These are phyloP conservation scores for Angomonas ambiguus DNA, from an alignment of 208 protist genomes.

Conservation along the genomic window DNA sequence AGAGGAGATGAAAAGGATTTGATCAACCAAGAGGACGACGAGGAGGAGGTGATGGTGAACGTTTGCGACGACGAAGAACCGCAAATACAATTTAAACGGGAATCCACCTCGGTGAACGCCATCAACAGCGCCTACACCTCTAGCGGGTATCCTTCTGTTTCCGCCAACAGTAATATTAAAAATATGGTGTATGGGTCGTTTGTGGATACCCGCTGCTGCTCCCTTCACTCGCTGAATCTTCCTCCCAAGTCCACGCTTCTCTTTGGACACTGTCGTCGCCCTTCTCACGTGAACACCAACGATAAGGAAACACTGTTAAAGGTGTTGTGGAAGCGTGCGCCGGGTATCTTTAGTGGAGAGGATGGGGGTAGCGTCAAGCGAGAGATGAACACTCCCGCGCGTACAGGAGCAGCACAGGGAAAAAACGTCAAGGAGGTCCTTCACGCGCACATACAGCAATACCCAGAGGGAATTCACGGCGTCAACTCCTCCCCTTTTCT, in stretches of 20 bases:
- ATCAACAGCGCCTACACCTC: conserved; percentile 74
- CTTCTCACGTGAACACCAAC: not conserved
- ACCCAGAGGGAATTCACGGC: conserved; percentile 65
- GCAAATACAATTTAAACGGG: conserved; percentile 33
- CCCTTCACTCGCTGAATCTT: conserved; percentile 52
- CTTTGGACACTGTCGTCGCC: conserved; percentile 17
- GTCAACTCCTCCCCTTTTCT: conserved; percentile 52
- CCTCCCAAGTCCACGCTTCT: conserved; percentile 63
- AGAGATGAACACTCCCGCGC: not conserved
- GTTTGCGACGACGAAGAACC: conserved; percentile 21
- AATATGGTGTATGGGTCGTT: conserved; percentile 62
- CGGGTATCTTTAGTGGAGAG: not conserved
- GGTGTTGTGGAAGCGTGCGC: conserved; percentile 17
- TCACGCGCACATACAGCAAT: conserved; percentile 37
- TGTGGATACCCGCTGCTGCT: conserved; percentile 56
- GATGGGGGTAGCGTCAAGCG: not conserved
- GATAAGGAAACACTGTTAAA: conserved; percentile 19
- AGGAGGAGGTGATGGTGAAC: conserved; percentile 14
- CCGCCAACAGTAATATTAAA: conserved; percentile 24
- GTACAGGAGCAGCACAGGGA: conserved; percentile 7
- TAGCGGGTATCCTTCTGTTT: conserved; percentile 62
- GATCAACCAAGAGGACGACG: conserved; percentile 11
- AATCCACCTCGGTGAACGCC: conserved; percentile 58
- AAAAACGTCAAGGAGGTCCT: conserved; percentile 18
- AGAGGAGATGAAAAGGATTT: conserved; percentile 9